Base-by-base conservation (phyloP, 2,329 filamentous ascomycete species). In the Paraconiothyrium sp. region DNA sequence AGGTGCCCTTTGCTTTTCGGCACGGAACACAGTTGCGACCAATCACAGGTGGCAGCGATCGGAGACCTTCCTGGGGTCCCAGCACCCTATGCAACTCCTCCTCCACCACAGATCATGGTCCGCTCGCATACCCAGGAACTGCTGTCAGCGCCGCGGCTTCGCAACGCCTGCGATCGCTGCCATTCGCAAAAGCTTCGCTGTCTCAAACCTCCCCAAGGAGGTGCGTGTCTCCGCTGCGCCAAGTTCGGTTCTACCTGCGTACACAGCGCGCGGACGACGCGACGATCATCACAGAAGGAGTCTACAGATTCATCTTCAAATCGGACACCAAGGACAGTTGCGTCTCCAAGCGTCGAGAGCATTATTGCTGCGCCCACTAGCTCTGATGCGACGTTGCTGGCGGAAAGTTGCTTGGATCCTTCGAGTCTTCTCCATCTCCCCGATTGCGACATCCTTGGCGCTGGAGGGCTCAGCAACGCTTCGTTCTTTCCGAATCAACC, bases 111-210 rank as follows among this genome's bases (percentile, higher is more conserved):
- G 30, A 51, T n/a, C 43, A 59, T 59, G 57, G 57, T 54, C n/a
- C 57, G 57, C 49, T 47, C 37, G 5, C 57, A 59, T 49, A 59
- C 57, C 24, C 49, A 30, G 22, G 57, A 59, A 44, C 24, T 59
- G 20, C 47, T 59, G 6, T 41, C 49, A 3, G 6, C 9, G 2
- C 49, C 57, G 14, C 48, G 39, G 22, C 58, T 43, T 20, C 58
- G 58, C 10, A 27, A 51, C 14, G 55, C 59, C 24, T 61, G 61
- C 48, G 57, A 62, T 44, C 60, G 60, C 11, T 62, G 60, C 52
- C 58, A 58, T n/a, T 27, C 52, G 2, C 59, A 61, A 22, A 61
- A 62, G 54, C 43, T 64, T 39, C 58, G 63, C 55, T 65, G 57
- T 47, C n/a, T 58, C 7, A 61, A 61, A 37, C 7, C 43, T 22